Percentiles rank a stretch among this genome's conserved stretches.
These are phyloP conservation scores for Primulina eburnea DNA, from an alignment of 257 asterid genomes.

Conservation along the genomic window DNA sequence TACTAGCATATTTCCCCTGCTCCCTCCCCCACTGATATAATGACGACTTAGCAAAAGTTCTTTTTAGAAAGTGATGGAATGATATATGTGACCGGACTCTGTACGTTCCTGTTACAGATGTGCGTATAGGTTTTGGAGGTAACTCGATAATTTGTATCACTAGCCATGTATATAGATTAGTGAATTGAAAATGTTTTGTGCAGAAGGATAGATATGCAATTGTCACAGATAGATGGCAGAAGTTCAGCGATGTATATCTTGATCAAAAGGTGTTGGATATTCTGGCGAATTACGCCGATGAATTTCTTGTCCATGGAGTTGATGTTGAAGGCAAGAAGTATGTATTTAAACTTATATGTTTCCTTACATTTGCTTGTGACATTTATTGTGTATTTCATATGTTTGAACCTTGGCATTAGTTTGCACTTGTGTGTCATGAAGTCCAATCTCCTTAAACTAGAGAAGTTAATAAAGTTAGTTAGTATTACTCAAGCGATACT, in stretches of 20 bases:
- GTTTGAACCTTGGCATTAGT: background rate
- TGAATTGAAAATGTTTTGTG: slow-evolving; percentile 26
- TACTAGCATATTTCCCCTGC: too few species aligned
- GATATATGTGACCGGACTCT: too few species aligned
- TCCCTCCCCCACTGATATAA: too few species aligned
- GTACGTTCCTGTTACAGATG: background rate
- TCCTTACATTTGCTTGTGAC: background rate
- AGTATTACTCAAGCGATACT: background rate
- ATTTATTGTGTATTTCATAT: background rate
- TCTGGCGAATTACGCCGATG: slow-evolving; percentile 78
- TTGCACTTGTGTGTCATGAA: slow-evolving; percentile 3
- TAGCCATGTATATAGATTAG: slow-evolving; percentile 5
- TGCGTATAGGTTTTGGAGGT: slow-evolving; percentile 13
- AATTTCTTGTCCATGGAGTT: slow-evolving; percentile 96
- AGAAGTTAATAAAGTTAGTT: slow-evolving; percentile 15
- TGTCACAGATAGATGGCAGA: slow-evolving; percentile 98
- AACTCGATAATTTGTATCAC: slow-evolving; percentile 6
- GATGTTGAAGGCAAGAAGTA: slow-evolving; percentile 99
- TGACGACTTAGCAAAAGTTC: too few species aligned
- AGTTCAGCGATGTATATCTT: slow-evolving; percentile 79
- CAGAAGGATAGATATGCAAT: slow-evolving; percentile 79
- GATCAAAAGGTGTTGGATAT: slow-evolving; percentile 58
- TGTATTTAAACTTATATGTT: slow-evolving; percentile 14
- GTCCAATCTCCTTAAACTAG: slow-evolving; percentile 7
- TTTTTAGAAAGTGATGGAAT: too few species aligned